Evolutionary conservation across 1,284 basidiomycete genomes (phyloP).

Genomic region (Thelephora terrestris): DNA sequence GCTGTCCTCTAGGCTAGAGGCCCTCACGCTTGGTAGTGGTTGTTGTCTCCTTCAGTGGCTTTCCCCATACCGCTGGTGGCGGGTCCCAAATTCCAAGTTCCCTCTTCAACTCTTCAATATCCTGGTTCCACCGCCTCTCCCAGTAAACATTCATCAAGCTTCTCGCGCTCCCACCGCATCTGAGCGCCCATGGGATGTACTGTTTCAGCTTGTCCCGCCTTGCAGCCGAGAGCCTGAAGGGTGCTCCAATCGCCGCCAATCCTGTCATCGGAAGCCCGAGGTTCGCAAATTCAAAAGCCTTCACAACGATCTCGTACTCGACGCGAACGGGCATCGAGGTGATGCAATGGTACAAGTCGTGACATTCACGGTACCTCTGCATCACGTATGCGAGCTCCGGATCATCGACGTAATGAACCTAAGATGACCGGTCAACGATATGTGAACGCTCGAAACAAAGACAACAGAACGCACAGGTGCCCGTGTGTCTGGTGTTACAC

Average conservation of each 20-base stretch:
- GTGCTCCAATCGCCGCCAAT: constrained; percentile 72
- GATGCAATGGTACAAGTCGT: constrained; percentile 93
- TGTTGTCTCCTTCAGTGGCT: constrained; percentile 46
- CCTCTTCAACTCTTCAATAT: constrained; percentile 68
- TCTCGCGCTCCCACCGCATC: constrained; percentile 63
- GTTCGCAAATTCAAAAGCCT: constrained; percentile 93
- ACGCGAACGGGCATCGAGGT: constrained; percentile 83
- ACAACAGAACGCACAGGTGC: constrained; percentile 61
- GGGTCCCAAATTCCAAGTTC: constrained; percentile 82
- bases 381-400: constrained; percentile 94
- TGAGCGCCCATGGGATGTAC: constrained; percentile 86
- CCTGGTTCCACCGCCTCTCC: constrained; percentile 90
- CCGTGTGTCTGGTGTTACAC: constrained; percentile 92
- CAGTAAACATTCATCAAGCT: constrained; percentile 90
- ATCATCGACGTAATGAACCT: constrained; percentile 92
- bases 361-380: constrained; percentile 96
- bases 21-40: constrained; percentile 26
- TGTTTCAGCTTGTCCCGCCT: constrained; percentile 56
- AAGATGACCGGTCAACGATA: constrained; percentile 10
- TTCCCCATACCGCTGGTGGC: constrained; percentile 54
- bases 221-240: constrained; percentile 45
- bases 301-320: constrained; percentile 91
- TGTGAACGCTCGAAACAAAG: background rate
- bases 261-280: constrained; percentile 85
- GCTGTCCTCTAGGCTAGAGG: background rate